These are phyloP conservation scores for Hydnum rufescens DNA, from an alignment of 768 basidiomycete species.

Conservation along the genomic window DNA sequence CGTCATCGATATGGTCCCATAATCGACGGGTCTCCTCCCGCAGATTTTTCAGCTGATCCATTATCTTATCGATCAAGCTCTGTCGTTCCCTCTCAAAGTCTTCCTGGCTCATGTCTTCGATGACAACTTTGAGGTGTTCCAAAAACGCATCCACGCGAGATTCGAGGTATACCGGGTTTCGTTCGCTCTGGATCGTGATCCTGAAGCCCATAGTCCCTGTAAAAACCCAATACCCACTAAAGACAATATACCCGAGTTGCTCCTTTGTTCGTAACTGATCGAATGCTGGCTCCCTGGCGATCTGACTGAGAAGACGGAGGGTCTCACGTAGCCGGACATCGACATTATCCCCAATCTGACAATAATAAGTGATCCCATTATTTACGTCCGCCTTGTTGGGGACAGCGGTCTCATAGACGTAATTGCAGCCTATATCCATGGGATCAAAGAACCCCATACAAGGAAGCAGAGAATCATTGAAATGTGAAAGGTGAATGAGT, in stretches of 20 bases:
- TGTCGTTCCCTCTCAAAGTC: constrained; percentile 64
- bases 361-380: constrained; percentile 68
- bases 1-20: constrained; percentile 49
- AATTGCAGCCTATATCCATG: constrained; percentile 41
- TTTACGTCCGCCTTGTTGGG: constrained; percentile 77
- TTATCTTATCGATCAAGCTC: constrained; percentile 60
- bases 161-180: constrained; percentile 60
- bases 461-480: neutral
- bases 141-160: constrained; percentile 78
- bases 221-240: constrained; percentile 12
- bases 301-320: constrained; percentile 55
- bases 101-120: constrained; percentile 47
- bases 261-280: constrained; percentile 81
- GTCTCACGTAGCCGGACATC: constrained; percentile 45
- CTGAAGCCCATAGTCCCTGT: constrained; percentile 55
- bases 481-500: neutral
- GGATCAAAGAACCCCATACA: neutral
- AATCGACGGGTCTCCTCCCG: constrained; percentile 56
- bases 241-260: constrained; percentile 87
- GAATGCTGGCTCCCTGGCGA: constrained; percentile 83
- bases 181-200: constrained; percentile 79
- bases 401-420: constrained; percentile 41
- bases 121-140: constrained; percentile 40
- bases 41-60: constrained; percentile 78
- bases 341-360: constrained; percentile 50